A percentile compares a stretch with the other conserved stretches of the same genome.
These are phyloP conservation scores for Rhodotorula paludigena DNA, from an alignment of 768 basidiomycete genomes.

Conservation along the genomic window DNA sequence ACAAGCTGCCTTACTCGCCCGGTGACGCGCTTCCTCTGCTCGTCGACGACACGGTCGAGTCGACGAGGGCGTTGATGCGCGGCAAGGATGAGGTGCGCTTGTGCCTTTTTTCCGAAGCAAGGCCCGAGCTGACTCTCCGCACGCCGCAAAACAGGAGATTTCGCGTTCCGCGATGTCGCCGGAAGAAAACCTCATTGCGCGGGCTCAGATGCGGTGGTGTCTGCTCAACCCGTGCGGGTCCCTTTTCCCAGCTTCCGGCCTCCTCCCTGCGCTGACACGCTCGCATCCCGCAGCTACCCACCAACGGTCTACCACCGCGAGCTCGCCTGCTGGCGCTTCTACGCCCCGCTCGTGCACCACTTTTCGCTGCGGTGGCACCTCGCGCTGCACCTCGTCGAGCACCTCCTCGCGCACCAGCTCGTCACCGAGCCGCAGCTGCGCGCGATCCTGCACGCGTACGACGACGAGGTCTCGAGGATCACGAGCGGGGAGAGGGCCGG, in stretches of 20 bases:
- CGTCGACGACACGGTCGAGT: background rate
- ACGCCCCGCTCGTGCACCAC: slow-evolving; percentile 13
- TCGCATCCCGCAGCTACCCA: background rate
- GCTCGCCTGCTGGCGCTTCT: slow-evolving; percentile 13
- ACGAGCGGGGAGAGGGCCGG: background rate
- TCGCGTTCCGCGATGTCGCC: background rate
- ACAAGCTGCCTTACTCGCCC: background rate
- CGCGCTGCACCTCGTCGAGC: slow-evolving; percentile 1
- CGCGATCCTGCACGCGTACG: background rate
- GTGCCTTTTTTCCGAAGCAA: too few species aligned
- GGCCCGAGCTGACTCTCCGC: too few species aligned
- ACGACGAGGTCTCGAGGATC: background rate
- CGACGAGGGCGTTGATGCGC: background rate
- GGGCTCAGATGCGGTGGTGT: slow-evolving; percentile 1
- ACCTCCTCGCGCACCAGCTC: background rate
- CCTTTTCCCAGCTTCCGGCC: background rate
- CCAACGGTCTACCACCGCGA: slow-evolving; percentile 3
- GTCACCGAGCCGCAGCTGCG: background rate
- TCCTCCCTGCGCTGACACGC: too few species aligned
- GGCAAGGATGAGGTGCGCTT: slow-evolving; percentile 3
- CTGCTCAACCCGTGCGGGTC: slow-evolving; percentile 27
- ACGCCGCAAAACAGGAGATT: background rate
- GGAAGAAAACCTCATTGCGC: background rate
- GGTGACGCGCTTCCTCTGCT: background rate
- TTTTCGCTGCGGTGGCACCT: slow-evolving; percentile 8